Conservation (phyloP, 345 rosid genomes). For the thale cress (Arabidopsis thaliana) region DNA sequence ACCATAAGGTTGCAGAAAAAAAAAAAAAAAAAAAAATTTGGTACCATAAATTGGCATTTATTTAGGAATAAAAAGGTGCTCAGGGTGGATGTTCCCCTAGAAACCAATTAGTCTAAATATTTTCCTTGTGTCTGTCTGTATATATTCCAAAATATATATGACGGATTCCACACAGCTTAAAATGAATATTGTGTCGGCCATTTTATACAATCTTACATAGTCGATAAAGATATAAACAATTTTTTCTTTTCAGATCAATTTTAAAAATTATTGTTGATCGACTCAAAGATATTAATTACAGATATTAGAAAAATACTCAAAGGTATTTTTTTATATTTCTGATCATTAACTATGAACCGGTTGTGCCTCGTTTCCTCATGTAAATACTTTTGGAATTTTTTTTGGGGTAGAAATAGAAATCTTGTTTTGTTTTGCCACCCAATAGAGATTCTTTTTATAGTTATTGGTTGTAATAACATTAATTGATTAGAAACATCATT, state of each 20-base stretch:
- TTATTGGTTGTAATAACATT: not conserved
- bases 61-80: slow-evolving; percentile 21
- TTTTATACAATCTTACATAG: not conserved
- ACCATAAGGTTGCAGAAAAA: not conserved
- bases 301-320: not conserved
- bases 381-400: no score
- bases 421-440: not conserved
- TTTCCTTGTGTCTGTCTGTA: not conserved
- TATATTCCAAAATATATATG: not conserved
- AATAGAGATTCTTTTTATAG: not conserved
- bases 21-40: not conserved
- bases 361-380: no score
- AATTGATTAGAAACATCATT: not conserved
- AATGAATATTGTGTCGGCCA: not conserved
- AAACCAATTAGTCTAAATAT: slow-evolving; percentile 1
- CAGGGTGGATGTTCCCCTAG: slow-evolving; percentile 27
- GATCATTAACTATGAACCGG: no score
- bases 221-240: no score
- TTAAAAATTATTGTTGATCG: not conserved
- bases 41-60: slow-evolving; percentile 27
- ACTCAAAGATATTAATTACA: not conserved
- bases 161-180: not conserved
- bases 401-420: not conserved
- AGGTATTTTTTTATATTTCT: no score
- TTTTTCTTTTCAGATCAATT: not conserved